phyloP scores from a whole-genome alignment of 306 rosid species.

The Cicer judaicum region DNA sequence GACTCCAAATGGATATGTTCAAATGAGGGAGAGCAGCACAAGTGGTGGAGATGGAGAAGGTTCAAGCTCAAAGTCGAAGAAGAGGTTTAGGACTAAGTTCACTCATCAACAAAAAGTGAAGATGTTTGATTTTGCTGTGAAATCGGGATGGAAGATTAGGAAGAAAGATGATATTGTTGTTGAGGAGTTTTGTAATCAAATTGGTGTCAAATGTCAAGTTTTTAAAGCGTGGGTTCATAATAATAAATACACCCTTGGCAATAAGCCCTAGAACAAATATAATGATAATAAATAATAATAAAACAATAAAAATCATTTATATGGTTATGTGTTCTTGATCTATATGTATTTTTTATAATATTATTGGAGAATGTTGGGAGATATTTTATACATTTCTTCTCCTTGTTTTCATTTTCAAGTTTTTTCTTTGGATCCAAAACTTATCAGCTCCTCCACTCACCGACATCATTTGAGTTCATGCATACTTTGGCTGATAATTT shows the following conservation, averaged over 20 bases:
- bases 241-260: slow-evolving; percentile 87
- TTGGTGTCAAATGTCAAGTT: slow-evolving; percentile 75
- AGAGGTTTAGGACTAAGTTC: slow-evolving; percentile 77
- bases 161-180: slow-evolving; percentile 72
- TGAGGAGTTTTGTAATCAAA: slow-evolving; percentile 68
- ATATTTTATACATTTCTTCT: too few relatives aligned
- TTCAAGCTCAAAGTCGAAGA: slow-evolving; percentile 43
- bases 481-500: too few relatives aligned
- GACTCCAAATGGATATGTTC: neutral
- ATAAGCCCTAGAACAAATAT: slow-evolving; percentile 65
- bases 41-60: slow-evolving; percentile 47
- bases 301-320: too few relatives aligned
- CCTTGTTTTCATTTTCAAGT: too few relatives aligned
- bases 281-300: neutral
- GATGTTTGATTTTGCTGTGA: slow-evolving; percentile 74
- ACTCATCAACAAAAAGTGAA: slow-evolving; percentile 69
- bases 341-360: too few relatives aligned
- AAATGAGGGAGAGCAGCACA: neutral
- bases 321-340: neutral
- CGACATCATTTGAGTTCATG: too few relatives aligned
- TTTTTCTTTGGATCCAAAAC: too few relatives aligned
- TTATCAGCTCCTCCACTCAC: too few relatives aligned
- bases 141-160: slow-evolving; percentile 78
- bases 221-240: slow-evolving; percentile 97
- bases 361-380: too few relatives aligned